Conservation (phyloP, 2,329 filamentous ascomycete species). For the Fusarium coffeatum region DNA sequence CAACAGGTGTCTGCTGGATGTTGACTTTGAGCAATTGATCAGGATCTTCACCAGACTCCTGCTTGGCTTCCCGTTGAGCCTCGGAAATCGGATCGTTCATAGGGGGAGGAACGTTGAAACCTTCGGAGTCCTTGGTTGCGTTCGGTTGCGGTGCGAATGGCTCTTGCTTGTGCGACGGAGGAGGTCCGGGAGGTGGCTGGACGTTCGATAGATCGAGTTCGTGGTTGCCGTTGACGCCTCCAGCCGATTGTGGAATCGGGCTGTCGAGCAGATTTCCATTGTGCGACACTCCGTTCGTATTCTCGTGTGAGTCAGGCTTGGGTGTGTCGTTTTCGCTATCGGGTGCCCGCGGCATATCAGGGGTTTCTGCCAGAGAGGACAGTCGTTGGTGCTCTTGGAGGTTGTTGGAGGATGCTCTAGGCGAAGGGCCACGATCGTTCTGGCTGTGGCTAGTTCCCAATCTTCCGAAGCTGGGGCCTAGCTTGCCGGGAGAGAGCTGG, state of each 20-base stretch:
- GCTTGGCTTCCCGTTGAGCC: conserved; percentile 71
- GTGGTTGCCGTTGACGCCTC: conserved; percentile 60
- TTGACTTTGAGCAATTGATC: conserved; percentile 82
- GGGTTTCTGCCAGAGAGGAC: conserved; percentile 68
- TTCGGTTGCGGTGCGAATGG: conserved; percentile 47
- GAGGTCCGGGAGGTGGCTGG: conserved; percentile 63
- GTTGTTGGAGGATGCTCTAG: conserved; percentile 69
- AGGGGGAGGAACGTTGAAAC: conserved; percentile 77
- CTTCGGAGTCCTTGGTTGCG: conserved; percentile 75
- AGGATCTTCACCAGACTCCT: conserved; percentile 64
- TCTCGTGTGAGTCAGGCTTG: conserved; percentile 53
- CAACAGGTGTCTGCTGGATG: conserved; percentile 81
- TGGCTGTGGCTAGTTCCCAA: conserved; percentile 69
- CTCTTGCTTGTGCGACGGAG: conserved; percentile 56
- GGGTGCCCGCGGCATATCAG: conserved; percentile 53
- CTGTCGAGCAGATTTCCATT: conserved; percentile 47
- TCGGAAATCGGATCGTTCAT: conserved; percentile 75
- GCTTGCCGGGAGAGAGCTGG: conserved; percentile 66
- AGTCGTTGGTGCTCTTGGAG: conserved; percentile 66
- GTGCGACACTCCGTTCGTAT: conserved; percentile 58
- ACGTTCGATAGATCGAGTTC: conserved; percentile 62
- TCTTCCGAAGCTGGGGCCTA: conserved; percentile 67
- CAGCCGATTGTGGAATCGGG: conserved; percentile 46
- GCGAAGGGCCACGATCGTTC: conserved; percentile 63
- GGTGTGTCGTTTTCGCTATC: conserved; percentile 44